These are phyloP conservation scores for Melampsora occidentalis DNA, from an alignment of 1,284 basidiomycete species.

Conservation along the genomic window DNA sequence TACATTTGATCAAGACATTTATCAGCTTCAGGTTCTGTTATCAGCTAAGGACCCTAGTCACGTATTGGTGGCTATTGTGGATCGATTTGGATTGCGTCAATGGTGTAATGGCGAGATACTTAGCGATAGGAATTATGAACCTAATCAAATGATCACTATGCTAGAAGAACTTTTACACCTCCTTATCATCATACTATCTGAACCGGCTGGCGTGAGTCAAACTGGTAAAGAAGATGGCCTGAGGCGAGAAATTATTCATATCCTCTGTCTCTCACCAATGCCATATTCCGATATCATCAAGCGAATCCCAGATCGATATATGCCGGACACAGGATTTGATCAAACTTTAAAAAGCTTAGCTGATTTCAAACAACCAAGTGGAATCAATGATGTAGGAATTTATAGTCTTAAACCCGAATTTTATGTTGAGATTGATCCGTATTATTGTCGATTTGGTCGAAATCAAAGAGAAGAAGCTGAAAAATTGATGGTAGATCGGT, in stretches of 20 bases:
- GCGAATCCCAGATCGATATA: constrained; percentile 81
- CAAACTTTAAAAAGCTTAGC: constrained; percentile 75
- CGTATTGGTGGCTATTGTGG: constrained; percentile 79
- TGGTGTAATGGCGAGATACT: constrained; percentile 71
- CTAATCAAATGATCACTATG: constrained; percentile 72
- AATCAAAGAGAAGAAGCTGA: constrained; percentile 96
- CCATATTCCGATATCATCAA: constrained; percentile 90
- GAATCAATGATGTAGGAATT: constrained; percentile 71
- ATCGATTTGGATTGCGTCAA: constrained; percentile 75
- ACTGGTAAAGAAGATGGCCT: constrained; percentile 69
- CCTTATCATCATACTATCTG: constrained; percentile 79
- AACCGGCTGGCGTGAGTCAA: constrained; percentile 71
- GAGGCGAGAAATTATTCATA: constrained; percentile 82
- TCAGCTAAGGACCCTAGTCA: constrained; percentile 64
- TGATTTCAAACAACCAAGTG: constrained; percentile 76
- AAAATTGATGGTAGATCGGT: constrained; percentile 66
- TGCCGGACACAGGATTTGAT: constrained; percentile 81
- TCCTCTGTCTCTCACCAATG: constrained; percentile 79
- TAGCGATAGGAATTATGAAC: constrained; percentile 65
- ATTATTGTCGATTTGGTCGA: constrained; percentile 92
- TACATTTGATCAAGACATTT: constrained; percentile 95
- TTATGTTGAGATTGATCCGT: constrained; percentile 86
- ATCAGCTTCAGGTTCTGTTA: constrained; percentile 70
- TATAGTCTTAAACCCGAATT: constrained; percentile 83
- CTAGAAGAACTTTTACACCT: constrained; percentile 89